phyloP scores from a whole-genome alignment of 768 basidiomycete species.

The Vishniacozyma victoriae region DNA sequence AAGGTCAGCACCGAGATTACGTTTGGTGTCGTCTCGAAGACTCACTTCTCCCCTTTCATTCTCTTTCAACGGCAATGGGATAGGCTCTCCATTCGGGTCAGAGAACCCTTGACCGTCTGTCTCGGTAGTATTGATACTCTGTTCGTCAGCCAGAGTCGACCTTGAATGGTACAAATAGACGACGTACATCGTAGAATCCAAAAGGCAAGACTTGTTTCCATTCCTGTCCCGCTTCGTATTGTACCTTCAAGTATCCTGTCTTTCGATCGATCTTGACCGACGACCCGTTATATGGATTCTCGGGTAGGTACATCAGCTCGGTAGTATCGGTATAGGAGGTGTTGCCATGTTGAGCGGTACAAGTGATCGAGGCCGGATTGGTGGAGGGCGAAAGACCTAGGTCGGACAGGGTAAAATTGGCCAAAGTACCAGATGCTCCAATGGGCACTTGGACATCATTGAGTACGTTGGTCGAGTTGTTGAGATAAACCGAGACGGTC shows the following conservation, averaged over 20 bases:
- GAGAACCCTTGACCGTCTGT: no score
- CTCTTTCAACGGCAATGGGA: no score
- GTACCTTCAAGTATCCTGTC: constrained; percentile 29
- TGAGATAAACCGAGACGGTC: background rate
- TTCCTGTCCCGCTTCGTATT: constrained; percentile 6
- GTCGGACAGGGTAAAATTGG: constrained; percentile 1
- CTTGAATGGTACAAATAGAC: no score
- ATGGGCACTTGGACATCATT: background rate
- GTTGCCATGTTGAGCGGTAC: constrained; percentile 2
- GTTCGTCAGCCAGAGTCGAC: no score
- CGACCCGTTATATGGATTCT: constrained; percentile 36
- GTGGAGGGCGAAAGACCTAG: background rate
- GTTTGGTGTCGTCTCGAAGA: no score
- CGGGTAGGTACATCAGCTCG: constrained; percentile 48
- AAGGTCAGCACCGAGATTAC: no score
- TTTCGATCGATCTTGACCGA: constrained; percentile 41
- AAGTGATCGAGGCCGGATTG: constrained; percentile 7
- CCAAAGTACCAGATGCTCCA: constrained; percentile 1
- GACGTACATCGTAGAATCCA: constrained; percentile 58
- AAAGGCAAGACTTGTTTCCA: constrained; percentile 55
- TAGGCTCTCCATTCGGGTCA: no score
- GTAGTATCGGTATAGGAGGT: constrained; percentile 53
- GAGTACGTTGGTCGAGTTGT: background rate
- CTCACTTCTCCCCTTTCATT: no score
- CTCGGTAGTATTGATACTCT: no score